Percentiles rank a stretch among this genome's conserved stretches.
Conservation (phyloP, 2,329 filamentous ascomycete species). For the Colletotrichum neosansevieriae region DNA sequence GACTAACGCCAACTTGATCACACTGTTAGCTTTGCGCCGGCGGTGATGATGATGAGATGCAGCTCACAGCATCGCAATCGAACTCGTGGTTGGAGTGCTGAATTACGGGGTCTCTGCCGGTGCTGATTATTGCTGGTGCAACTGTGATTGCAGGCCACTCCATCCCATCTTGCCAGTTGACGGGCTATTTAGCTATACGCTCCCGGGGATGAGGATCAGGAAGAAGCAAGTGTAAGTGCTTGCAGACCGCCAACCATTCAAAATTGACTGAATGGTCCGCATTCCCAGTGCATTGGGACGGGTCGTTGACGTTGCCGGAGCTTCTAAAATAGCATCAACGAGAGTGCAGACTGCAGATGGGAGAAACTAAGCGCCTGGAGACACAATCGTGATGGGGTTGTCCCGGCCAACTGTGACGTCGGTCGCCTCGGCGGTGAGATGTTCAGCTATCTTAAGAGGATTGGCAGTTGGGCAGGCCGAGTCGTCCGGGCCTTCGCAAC, state of each 20-base stretch:
- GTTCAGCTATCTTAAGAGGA: background rate
- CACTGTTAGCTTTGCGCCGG: slow-evolving; percentile 27
- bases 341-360: slow-evolving; percentile 27
- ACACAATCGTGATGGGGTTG: slow-evolving; percentile 8
- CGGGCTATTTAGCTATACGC: slow-evolving; percentile 13
- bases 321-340: slow-evolving; percentile 31
- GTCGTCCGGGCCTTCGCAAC: slow-evolving; percentile 10
- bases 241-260: slow-evolving; percentile 34
- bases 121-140: slow-evolving; percentile 19
- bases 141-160: slow-evolving; percentile 19
- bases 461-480: slow-evolving; percentile 20
- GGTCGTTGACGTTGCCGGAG: slow-evolving; percentile 8
- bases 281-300: slow-evolving; percentile 20
- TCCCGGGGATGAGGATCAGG: slow-evolving; percentile 17
- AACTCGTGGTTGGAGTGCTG: slow-evolving; percentile 29
- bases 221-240: slow-evolving; percentile 31
- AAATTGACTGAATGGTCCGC: slow-evolving; percentile 10
- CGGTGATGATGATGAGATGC: slow-evolving; percentile 17
- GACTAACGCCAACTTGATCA: slow-evolving; percentile 36
- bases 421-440: background rate
- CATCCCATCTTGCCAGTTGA: slow-evolving; percentile 27
- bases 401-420: slow-evolving; percentile 16
- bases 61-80: slow-evolving; percentile 27
- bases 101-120: slow-evolving; percentile 7
- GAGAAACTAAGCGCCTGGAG: slow-evolving; percentile 23